Percentiles rank a stretch among this genome's conserved stretches.
Evolutionary conservation across 2,329 filamentous ascomycete species (phyloP).

Genomic region (Aureobasidium sp.): DNA sequence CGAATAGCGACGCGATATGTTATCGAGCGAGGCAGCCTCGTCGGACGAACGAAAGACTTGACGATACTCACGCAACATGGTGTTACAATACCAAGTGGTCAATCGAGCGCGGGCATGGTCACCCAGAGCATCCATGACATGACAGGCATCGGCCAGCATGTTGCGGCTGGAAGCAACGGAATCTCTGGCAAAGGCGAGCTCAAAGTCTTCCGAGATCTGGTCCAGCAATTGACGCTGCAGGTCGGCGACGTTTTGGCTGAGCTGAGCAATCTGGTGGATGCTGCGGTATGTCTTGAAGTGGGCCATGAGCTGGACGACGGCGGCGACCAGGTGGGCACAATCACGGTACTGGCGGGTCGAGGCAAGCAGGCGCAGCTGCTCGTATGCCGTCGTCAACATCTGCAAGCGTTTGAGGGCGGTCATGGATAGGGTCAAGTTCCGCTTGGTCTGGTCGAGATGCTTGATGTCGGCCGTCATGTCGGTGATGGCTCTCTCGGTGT

Average conservation of each 20-base stretch:
- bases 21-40: constrained; percentile 91
- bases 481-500: constrained; percentile 92
- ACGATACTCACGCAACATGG: constrained; percentile 87
- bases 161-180: constrained; percentile 65
- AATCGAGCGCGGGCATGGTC: constrained; percentile 76
- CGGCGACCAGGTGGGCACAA: constrained; percentile 87
- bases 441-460: constrained; percentile 90
- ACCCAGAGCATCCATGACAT: constrained; percentile 90
- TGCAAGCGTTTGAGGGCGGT: constrained; percentile 93
- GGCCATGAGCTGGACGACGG: constrained; percentile 93
- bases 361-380: constrained; percentile 78
- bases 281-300: constrained; percentile 98
- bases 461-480: constrained; percentile 99
- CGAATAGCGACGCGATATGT: constrained; percentile 87
- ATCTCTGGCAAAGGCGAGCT: constrained; percentile 84
- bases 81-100: constrained; percentile 97
- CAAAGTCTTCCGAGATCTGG: constrained; percentile 98
- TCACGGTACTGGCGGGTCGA: constrained; percentile 88
- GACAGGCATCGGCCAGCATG: constrained; percentile 76
- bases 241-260: constrained; percentile 88
- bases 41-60: constrained; percentile 95
- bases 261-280: constrained; percentile 92
- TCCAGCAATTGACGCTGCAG: constrained; percentile 87
- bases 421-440: constrained; percentile 94
- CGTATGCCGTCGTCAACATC: constrained; percentile 99